Evolutionary conservation across 805 yeast species (phyloP).

Genomic region (Saccharomycopsis sp.): DNA sequence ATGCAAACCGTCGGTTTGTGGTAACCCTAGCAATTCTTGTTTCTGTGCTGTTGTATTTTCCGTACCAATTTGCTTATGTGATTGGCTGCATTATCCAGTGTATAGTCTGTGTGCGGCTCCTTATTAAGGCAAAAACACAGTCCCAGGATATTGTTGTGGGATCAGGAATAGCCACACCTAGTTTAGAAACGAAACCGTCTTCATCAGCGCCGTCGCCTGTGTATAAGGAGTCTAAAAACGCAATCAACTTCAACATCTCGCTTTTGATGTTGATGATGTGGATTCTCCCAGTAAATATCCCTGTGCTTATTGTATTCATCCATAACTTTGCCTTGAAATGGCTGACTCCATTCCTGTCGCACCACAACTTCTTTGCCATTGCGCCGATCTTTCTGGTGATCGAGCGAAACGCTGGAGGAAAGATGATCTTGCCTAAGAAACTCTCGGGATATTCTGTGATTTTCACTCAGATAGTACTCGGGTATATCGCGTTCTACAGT

Average conservation of each 20-base stretch:
- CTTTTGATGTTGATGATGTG: constrained; percentile 64
- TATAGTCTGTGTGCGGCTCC: constrained; percentile 40
- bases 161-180: background rate
- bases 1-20: constrained; percentile 21
- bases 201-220: background rate
- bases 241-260: constrained; percentile 56
- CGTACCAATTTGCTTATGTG: constrained; percentile 73
- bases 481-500: constrained; percentile 53
- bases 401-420: constrained; percentile 47
- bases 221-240: constrained; percentile 25
- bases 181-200: background rate
- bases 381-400: constrained; percentile 62
- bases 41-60: constrained; percentile 56
- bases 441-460: constrained; percentile 38
- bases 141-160: background rate
- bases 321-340: constrained; percentile 73
- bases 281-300: constrained; percentile 72
- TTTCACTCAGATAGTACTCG: constrained; percentile 34
- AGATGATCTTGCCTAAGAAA: constrained; percentile 30
- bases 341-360: constrained; percentile 81
- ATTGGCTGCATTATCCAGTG: constrained; percentile 55
- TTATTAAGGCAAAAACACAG: background rate
- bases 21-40: constrained; percentile 35
- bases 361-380: constrained; percentile 75
- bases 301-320: constrained; percentile 72